Base-by-base conservation (phyloP, 192 early-diverging fungal genomes). In the Backusella westeae region DNA sequence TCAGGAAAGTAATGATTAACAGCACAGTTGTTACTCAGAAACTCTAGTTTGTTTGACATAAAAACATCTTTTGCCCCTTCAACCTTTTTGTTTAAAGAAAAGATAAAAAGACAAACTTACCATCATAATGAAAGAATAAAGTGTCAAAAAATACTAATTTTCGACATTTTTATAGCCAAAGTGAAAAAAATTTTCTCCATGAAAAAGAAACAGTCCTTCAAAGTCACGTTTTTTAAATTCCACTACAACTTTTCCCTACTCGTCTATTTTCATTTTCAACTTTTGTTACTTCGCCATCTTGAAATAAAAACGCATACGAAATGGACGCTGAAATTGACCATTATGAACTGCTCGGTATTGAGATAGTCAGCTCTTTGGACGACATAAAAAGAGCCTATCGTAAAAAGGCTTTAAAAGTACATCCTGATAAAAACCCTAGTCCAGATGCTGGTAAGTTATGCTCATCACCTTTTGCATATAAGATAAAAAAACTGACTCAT, bases 401-500 rank as follows among this genome's bases (percentile, higher is more conserved):
- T 44, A 44, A 74, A 12, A 87, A 92, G 41, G 94, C 95, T 7
- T 83, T 99, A 3, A 87, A 85, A 72, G 89, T 92, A 80, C 96
- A 99, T 80, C 96, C 95, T 12, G 96, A 98, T 86, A 94, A 96
- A 74, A 93, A 94, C 72, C 92, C 89, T 6, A 82, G 90, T 34
- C 85, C 89, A 6, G 91, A 92, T 73, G 90, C 86, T 84, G 86
- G 85, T 82, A 80, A 39, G 44, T 12, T 34, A 17, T 34, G 39
- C 23, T 29, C 4, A 19, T 42, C 14, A 23, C 21, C 32, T 41
- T 36, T 34, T 38, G 32, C 36, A 44, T 38, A 72, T 34, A 34
- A 38, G 7, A 12, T 10, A 12, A 39, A 12, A 12, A 39, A 39
- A 71, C 53, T 56, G 39, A 29, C 68, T 10, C 70, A 17, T 17